Evolutionary conservation across 306 rosid genomes (phyloP).

Genomic region (Herpetospermum pedunculosum): DNA sequence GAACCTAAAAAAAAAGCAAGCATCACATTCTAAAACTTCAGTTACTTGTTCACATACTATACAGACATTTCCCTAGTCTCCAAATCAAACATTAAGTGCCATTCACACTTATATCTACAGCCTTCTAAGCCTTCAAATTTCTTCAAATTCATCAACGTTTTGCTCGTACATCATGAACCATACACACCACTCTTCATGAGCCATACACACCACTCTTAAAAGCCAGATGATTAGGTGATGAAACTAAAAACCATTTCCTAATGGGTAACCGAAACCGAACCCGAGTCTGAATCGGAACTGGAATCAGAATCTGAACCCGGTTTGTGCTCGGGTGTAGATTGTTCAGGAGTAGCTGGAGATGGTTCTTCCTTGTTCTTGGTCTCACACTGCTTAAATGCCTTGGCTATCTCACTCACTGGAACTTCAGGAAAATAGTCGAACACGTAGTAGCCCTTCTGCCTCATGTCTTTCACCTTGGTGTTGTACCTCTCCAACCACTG

Average conservation of each 20-base stretch:
- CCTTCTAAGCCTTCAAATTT: not conserved
- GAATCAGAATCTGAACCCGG: constrained; percentile 25
- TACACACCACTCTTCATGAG: not conserved
- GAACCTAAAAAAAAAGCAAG: not conserved
- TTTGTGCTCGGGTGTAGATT: constrained; percentile 6
- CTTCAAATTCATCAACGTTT: not conserved
- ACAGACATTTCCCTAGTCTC: not conserved
- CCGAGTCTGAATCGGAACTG: constrained; percentile 13
- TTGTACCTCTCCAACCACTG: constrained; percentile 51
- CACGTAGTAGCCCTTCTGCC: constrained; percentile 38
- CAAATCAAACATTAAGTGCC: not conserved
- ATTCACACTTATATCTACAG: not conserved
- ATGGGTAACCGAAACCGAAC: not conserved
- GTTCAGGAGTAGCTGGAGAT: not conserved
- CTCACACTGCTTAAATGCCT: constrained; percentile 32
- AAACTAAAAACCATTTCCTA: not conserved
- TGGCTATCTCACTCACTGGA: constrained; percentile 47
- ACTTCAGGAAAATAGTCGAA: constrained; percentile 51
- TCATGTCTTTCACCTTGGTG: constrained; percentile 26
- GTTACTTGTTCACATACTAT: not conserved
- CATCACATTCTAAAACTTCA: not conserved
- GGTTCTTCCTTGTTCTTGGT: constrained; percentile 10
- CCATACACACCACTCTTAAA: not conserved
- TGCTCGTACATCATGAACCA: not conserved
- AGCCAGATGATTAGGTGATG: not conserved